Base-by-base conservation (phyloP, 257 asterid species). In the Jaltomata sinuosa region DNA sequence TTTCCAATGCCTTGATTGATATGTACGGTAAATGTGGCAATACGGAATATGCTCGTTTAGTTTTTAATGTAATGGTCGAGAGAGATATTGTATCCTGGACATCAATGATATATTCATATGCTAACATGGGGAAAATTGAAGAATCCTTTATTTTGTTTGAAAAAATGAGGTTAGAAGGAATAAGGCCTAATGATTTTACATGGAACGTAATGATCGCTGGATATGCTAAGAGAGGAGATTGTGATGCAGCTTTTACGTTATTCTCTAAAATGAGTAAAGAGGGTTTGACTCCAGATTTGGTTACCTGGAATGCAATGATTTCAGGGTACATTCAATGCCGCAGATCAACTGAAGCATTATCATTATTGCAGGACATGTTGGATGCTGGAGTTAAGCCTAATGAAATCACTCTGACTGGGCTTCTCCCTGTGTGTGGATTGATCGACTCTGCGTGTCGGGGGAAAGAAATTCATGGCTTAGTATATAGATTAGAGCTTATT, bases 61-160 rank as follows among this genome's bases (percentile, higher is more conserved):
- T 91, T 91, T 92, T 91, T 38, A 94, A 91, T 85, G 55, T 11
- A 88, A 93, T 93, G 95, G 3, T 81, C 78, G 74, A 69, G 11
- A 88, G 92, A 89, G 97, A 93, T 87, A 90, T 92, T 80, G 92
- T 89, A 6, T 84, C 96, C 4, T 91, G 94, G 94, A 93, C 96
- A 1, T 85, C 90, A 1, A 83, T 93, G 92, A 91, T 93, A 65
- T 89, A 90, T 83, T 86, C 93, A 65, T 91, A 89, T 81, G 86
- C 89, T 15, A 87, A 84, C 84, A n/a, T 27, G 38, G 93, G 95
- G n/a, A 79, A 72, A 82, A 82, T 88, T 29, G 89, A 87, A 11
- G 89, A 91, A 83, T 87, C 93, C 16, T 85, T 85, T 71, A 42
- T 16, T 86, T 85, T 93, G 87, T 89, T 93, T 57, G 89, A 86